Percentiles rank a stretch among this genome's conserved stretches.
Conservation (phyloP, 345 rosid species). For the Acer yangbiense region DNA sequence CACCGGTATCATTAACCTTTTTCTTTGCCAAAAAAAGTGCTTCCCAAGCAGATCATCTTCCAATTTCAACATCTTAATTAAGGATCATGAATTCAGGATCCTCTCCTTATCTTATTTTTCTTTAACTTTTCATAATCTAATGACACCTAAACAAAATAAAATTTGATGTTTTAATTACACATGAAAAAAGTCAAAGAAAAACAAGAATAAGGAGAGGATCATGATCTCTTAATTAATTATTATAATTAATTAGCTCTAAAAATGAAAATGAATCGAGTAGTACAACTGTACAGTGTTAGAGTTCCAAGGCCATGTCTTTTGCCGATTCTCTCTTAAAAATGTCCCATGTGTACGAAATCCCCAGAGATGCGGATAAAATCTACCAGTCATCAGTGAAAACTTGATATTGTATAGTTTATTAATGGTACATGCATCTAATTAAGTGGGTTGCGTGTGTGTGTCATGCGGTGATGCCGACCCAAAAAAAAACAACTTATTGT, state of each 20-base stretch:
- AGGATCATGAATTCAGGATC: too few species aligned
- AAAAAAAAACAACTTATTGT: not conserved
- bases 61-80: too few species aligned
- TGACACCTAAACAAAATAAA: too few species aligned
- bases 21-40: not conserved
- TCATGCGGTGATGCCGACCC: not conserved
- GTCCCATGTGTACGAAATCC: conserved; percentile 32
- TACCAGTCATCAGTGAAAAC: not conserved
- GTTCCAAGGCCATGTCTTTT: not conserved
- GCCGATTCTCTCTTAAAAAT: not conserved
- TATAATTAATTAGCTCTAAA: too few species aligned
- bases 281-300: too few species aligned
- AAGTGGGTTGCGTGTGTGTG: not conserved
- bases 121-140: too few species aligned
- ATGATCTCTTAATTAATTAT: too few species aligned
- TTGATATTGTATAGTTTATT: not conserved
- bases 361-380: conserved; percentile 29
- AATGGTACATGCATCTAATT: conserved; percentile 10
- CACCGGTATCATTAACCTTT: not conserved
- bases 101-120: too few species aligned
- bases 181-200: too few species aligned
- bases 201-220: too few species aligned
- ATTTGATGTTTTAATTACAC: too few species aligned
- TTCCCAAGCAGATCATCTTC: not conserved
- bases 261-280: too few species aligned